Conservation (phyloP, 805 yeast species). For the Wickerhamiella dianesei region DNA sequence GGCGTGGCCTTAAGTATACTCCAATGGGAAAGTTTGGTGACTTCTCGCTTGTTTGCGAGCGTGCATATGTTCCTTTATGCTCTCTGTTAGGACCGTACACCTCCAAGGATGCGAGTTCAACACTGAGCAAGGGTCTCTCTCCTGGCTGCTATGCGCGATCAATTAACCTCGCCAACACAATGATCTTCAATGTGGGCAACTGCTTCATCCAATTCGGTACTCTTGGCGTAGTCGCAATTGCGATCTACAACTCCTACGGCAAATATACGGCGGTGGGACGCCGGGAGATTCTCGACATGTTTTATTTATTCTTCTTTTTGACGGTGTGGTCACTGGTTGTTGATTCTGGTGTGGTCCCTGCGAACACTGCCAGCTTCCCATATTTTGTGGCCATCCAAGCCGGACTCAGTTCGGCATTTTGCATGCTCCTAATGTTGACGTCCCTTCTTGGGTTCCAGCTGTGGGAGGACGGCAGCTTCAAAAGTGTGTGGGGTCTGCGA, state of each 20-base stretch:
- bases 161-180: constrained; percentile 78
- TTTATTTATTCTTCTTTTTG: constrained; percentile 44
- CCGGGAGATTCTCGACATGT: constrained; percentile 65
- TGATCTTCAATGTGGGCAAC: constrained; percentile 78
- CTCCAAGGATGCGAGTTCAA: constrained; percentile 7
- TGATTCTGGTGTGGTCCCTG: constrained; percentile 88
- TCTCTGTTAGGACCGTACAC: constrained; percentile 47
- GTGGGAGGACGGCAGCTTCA: constrained; percentile 85
- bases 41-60: constrained; percentile 47
- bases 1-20: too few species aligned
- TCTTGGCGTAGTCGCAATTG: constrained; percentile 48
- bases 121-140: constrained; percentile 41
- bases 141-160: constrained; percentile 76
- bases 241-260: constrained; percentile 61
- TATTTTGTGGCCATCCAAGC: constrained; percentile 74
- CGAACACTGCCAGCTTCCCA: constrained; percentile 59
- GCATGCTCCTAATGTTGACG: constrained; percentile 53
- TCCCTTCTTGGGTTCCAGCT: constrained; percentile 77
- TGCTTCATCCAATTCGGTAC: constrained; percentile 76
- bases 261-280: constrained; percentile 95
- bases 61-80: constrained; percentile 68
- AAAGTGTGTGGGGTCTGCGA: constrained; percentile 46
- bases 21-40: constrained; percentile 39
- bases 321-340: constrained; percentile 58
- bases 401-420: constrained; percentile 58